A percentile compares a stretch with the other conserved stretches of the same genome.
Evolutionary conservation across 305 asterid species (phyloP).

Genomic region (Plantago lanceolata): DNA sequence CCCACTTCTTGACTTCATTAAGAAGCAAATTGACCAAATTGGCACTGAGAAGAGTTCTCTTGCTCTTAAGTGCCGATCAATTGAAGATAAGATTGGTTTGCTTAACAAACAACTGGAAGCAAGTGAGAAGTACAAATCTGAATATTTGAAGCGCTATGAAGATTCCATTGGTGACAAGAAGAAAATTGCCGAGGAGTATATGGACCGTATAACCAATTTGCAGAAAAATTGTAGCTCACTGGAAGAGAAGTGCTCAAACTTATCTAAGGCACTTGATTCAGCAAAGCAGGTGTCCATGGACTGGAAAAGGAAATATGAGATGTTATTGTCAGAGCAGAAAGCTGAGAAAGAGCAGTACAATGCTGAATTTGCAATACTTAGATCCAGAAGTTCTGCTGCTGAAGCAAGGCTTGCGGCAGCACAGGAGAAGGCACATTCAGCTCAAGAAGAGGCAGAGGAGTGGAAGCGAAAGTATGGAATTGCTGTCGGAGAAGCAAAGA

Average conservation of each 20-base stretch:
- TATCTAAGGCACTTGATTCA: conserved; percentile 58
- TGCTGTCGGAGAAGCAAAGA: conserved; percentile 80
- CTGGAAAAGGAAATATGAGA: conserved; percentile 87
- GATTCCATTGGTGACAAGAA: conserved; percentile 82
- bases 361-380: conserved; percentile 70
- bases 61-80: conserved; percentile 71
- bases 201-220: conserved; percentile 67
- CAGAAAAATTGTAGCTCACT: conserved; percentile 64
- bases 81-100: conserved; percentile 68
- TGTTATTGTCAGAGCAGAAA: conserved; percentile 52
- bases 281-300: conserved; percentile 63
- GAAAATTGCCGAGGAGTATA: conserved; percentile 68
- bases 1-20: conserved; percentile 72
- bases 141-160: conserved; percentile 81
- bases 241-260: conserved; percentile 77
- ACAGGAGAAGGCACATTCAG: conserved; percentile 82
- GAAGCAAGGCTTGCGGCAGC: conserved; percentile 97
- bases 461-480: conserved; percentile 86
- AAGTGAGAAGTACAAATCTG: conserved; percentile 79
- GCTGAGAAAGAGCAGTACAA: conserved; percentile 68
- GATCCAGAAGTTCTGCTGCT: conserved; percentile 82
- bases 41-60: conserved; percentile 73
- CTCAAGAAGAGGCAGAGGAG: conserved; percentile 91
- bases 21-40: conserved; percentile 73
- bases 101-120: conserved; percentile 87